A percentile compares a stretch with the other conserved stretches of the same genome.
Evolutionary conservation across 75 land plant genomes (phyloP).

Genomic region (Pseudotsuga menziesii): DNA sequence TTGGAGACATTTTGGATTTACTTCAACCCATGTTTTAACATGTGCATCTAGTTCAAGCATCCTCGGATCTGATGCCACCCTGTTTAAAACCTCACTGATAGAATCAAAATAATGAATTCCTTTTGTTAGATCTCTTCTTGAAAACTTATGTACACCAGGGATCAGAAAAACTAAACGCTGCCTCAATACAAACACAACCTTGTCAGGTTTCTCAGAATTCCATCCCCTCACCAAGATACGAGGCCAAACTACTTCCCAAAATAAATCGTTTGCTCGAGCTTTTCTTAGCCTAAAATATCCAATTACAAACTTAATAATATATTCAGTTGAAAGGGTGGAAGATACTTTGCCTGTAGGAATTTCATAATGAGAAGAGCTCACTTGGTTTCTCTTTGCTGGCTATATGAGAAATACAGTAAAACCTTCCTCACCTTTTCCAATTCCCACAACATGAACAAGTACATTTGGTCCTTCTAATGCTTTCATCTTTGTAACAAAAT

Average conservation of each 20-base stretch:
- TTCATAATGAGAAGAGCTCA: conserved; percentile 13
- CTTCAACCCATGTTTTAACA: background rate
- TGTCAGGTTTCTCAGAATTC: conserved; percentile 61
- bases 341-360: conserved; percentile 50
- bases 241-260: conserved; percentile 92
- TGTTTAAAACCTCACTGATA: conserved; percentile 53
- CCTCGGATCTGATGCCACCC: conserved; percentile 47
- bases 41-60: conserved; percentile 51
- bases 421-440: conserved; percentile 55
- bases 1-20: conserved; percentile 12
- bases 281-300: conserved; percentile 66
- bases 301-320: conserved; percentile 44
- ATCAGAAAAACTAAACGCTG: conserved; percentile 45
- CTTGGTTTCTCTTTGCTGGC: conserved; percentile 16
- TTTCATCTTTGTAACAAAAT: conserved; percentile 32
- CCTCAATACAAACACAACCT: conserved; percentile 14
- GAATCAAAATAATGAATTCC: conserved; percentile 75
- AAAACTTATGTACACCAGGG: conserved; percentile 59
- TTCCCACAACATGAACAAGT: conserved; percentile 54
- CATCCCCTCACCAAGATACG: conserved; percentile 64
- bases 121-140: conserved; percentile 51
- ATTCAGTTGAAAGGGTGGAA: conserved; percentile 44
- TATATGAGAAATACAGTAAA: conserved; percentile 41
- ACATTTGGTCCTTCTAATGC: conserved; percentile 25
- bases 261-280: conserved; percentile 55